phyloP scores from a whole-genome alignment of 2,329 filamentous ascomycete genomes.

The Ciborinia camelliae region DNA sequence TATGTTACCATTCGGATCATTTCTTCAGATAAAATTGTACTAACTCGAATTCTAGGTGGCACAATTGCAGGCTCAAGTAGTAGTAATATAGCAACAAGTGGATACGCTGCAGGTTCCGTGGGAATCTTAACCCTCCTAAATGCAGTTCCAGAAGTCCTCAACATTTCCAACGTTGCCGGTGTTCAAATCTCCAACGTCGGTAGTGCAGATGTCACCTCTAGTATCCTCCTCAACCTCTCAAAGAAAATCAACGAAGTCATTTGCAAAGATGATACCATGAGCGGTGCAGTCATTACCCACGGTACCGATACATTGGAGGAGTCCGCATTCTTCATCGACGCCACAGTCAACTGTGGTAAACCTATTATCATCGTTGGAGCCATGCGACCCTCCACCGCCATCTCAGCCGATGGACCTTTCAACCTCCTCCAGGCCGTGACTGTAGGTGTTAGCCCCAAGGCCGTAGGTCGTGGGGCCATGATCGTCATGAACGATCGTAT shows the following conservation, averaged over 20 bases:
- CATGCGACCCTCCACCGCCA: constrained; percentile 60
- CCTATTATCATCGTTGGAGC: constrained; percentile 59
- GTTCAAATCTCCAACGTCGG: constrained; percentile 51
- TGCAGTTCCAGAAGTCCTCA: constrained; percentile 52
- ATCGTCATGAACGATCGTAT: constrained; percentile 62
- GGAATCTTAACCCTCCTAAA: constrained; percentile 45
- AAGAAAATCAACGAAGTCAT: constrained; percentile 47
- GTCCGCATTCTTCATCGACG: constrained; percentile 59
- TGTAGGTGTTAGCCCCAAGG: constrained; percentile 48
- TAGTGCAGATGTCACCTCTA: constrained; percentile 47
- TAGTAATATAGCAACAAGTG: constrained; percentile 50
- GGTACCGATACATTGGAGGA: constrained; percentile 65
- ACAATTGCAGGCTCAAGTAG: constrained; percentile 54
- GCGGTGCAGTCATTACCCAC: constrained; percentile 58
- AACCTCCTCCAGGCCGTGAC: constrained; percentile 60
- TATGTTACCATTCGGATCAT: neutral
- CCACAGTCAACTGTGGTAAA: constrained; percentile 54
- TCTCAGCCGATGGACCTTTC: constrained; percentile 60
- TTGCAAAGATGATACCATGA: constrained; percentile 36
- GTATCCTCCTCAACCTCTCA: constrained; percentile 47
- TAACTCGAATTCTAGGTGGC: constrained; percentile 45
- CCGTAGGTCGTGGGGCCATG: constrained; percentile 53
- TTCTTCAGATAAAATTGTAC: neutral
- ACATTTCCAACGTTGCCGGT: constrained; percentile 53
- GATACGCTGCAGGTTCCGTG: constrained; percentile 47